Conservation (phyloP, 192 early-diverging fungal species). For the Backusella morwellensis region DNA sequence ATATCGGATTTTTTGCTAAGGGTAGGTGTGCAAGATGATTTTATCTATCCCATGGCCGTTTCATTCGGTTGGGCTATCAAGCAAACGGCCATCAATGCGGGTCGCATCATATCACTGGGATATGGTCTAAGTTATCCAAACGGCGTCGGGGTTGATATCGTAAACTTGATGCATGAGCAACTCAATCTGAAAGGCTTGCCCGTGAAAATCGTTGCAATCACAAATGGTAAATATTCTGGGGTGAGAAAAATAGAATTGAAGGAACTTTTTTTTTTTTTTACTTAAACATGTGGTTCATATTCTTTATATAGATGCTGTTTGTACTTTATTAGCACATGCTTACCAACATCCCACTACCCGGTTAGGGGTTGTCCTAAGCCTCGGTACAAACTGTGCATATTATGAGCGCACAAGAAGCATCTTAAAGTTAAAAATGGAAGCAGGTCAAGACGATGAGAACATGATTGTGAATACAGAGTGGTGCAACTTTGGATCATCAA, state of each 20-base stretch:
- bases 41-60: constrained; percentile 61
- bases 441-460: constrained; percentile 31
- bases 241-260: constrained; percentile 34
- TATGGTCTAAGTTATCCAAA: constrained; percentile 80
- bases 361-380: constrained; percentile 85
- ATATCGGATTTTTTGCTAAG: constrained; percentile 42
- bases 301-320: constrained; percentile 84
- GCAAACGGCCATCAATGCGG: constrained; percentile 65
- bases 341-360: constrained; percentile 76
- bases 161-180: constrained; percentile 72
- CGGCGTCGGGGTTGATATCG: constrained; percentile 79
- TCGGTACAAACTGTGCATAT: constrained; percentile 88
- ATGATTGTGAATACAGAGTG: constrained; percentile 97
- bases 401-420: constrained; percentile 50
- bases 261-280: neutral
- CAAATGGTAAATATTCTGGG: constrained; percentile 29
- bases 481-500: constrained; percentile 83
- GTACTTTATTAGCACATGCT: constrained; percentile 83
- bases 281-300: neutral
- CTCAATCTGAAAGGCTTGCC: constrained; percentile 65
- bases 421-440: constrained; percentile 30
- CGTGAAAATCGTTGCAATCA: constrained; percentile 51
- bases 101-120: constrained; percentile 60
- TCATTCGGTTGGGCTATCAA: constrained; percentile 90
- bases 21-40: constrained; percentile 39